phyloP scores from a whole-genome alignment of 495 filamentous ascomycete genomes.

The Aspergillus homomorphus region DNA sequence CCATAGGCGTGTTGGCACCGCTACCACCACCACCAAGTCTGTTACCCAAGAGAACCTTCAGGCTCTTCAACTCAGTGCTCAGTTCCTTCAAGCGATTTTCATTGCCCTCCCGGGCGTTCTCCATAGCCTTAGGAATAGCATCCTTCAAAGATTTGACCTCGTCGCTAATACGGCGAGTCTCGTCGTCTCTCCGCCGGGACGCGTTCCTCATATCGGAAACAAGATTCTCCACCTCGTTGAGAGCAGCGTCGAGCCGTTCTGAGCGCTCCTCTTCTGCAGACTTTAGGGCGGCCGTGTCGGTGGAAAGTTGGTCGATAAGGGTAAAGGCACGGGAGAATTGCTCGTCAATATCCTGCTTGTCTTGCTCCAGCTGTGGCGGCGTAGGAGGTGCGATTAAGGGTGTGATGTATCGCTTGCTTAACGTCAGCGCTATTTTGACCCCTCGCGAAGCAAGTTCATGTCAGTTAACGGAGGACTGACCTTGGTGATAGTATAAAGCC shows the following conservation, averaged over 20 bases:
- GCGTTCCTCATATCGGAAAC: conserved; percentile 76
- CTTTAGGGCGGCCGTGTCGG: conserved; percentile 86
- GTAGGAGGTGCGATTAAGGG: conserved; percentile 93
- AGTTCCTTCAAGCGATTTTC: conserved; percentile 82
- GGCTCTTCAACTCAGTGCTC: conserved; percentile 81
- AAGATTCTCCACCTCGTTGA: conserved; percentile 80
- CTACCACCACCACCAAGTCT: conserved; percentile 57
- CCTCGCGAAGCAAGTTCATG: background rate
- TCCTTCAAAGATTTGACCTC: conserved; percentile 80
- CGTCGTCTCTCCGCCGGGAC: conserved; percentile 75
- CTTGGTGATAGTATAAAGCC: conserved; percentile 83
- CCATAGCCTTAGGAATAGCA: conserved; percentile 80
- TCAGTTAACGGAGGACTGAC: conserved; percentile 34
- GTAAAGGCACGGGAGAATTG: conserved; percentile 88
- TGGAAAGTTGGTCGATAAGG: conserved; percentile 83
- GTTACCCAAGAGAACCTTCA: conserved; percentile 84
- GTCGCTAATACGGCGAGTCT: conserved; percentile 77
- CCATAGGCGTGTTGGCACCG: conserved; percentile 31
- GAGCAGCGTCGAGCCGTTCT: conserved; percentile 75
- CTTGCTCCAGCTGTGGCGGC: conserved; percentile 84
- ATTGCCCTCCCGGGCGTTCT: conserved; percentile 78
- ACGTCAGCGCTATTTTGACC: no score
- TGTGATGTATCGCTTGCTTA: conserved; percentile 72
- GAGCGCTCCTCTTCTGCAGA: conserved; percentile 79
- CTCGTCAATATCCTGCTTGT: conserved; percentile 88